Conservation (phyloP, 257 asterid species). For the Striga asiatica region DNA sequence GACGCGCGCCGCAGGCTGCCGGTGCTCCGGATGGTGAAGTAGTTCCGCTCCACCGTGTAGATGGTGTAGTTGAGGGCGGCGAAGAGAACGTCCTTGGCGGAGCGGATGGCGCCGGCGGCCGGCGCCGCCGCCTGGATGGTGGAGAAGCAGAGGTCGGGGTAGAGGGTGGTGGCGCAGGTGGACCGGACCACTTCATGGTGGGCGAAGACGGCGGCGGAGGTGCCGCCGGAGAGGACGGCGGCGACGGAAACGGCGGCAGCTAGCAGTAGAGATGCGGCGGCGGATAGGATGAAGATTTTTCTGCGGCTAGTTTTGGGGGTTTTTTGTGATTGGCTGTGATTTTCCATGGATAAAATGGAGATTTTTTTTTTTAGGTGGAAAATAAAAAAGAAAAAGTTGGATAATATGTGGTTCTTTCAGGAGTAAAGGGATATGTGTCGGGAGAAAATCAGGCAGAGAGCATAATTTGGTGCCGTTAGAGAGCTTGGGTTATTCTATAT, state of each 20-base stretch:
- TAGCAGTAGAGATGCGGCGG: conserved; percentile 10
- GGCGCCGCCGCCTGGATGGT: conserved; percentile 22
- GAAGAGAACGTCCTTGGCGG: conserved; percentile 41
- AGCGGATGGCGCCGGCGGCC: conserved; percentile 9
- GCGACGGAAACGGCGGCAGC: neutral
- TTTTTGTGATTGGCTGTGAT: no score
- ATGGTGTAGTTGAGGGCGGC: conserved; percentile 46
- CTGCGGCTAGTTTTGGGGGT: no score
- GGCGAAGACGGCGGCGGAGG: no score
- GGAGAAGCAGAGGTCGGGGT: conserved; percentile 57
- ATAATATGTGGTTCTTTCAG: no score
- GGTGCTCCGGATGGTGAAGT: conserved; percentile 32
- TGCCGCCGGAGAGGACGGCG: neutral
- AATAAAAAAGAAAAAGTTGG: no score
- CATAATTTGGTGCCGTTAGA: no score
- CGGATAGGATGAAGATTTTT: conserved; percentile 11
- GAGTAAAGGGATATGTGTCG: no score
- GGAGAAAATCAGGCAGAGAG: no score
- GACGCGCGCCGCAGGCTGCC: neutral
- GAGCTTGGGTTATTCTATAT: no score
- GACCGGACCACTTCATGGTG: conserved; percentile 28
- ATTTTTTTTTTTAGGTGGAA: no score
- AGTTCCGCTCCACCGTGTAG: conserved; percentile 40
- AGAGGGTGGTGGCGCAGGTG: conserved; percentile 55
- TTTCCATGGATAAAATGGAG: no score